phyloP scores from a whole-genome alignment of 2,329 filamentous ascomycete genomes.

The Oidium heveae region DNA sequence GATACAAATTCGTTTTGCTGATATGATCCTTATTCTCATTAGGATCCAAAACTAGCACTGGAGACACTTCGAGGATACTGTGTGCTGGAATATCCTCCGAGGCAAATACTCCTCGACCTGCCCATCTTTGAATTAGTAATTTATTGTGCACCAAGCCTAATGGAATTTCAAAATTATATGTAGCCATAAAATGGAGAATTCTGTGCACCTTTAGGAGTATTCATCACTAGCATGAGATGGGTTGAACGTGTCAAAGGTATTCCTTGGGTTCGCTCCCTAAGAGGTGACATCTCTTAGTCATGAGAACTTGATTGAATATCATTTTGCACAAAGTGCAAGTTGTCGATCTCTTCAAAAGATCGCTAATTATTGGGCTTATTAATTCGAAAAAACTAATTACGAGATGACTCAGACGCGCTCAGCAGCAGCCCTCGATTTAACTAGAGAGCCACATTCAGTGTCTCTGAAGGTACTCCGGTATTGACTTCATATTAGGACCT shows the following conservation, averaged over 20 bases:
- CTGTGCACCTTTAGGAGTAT: constrained; percentile 24
- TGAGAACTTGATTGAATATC: too few relatives aligned
- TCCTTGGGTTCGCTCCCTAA: not conserved
- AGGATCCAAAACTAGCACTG: constrained; percentile 23
- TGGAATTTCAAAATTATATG: not conserved
- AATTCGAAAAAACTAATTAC: not conserved
- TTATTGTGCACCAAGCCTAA: not conserved
- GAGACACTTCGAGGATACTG: constrained; percentile 25
- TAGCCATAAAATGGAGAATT: constrained; percentile 1
- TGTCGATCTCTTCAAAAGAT: not conserved
- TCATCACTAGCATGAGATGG: constrained; percentile 18
- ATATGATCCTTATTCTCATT: constrained; percentile 23
- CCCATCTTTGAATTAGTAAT: not conserved
- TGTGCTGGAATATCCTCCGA: constrained; percentile 19
- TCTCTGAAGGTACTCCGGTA: constrained; percentile 55
- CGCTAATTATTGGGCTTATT: too few relatives aligned
- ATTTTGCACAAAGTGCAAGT: too few relatives aligned
- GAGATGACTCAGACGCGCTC: constrained; percentile 12
- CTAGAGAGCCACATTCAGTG: constrained; percentile 55
- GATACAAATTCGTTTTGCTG: constrained; percentile 23
- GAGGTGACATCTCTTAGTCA: too few relatives aligned
- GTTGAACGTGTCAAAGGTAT: constrained; percentile 18
- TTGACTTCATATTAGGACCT: not conserved
- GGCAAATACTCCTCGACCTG: constrained; percentile 28
- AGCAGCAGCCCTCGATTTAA: constrained; percentile 10